Conservation (phyloP, 1,284 basidiomycete species). For the Erythrobasidium hasegawianum region DNA sequence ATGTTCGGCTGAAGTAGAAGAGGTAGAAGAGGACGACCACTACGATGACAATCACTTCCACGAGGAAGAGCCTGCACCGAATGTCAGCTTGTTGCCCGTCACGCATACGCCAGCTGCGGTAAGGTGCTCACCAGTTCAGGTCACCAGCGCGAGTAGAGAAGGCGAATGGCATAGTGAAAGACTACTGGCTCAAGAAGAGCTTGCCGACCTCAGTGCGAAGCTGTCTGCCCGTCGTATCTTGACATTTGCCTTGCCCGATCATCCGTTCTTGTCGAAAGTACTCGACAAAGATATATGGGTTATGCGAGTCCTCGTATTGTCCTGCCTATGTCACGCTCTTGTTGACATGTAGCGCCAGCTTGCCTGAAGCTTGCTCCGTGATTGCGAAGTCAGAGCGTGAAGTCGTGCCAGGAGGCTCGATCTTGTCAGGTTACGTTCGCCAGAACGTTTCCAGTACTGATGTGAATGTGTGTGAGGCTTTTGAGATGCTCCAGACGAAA, state of each 20-base stretch:
- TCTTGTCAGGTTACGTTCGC: conserved; percentile 7
- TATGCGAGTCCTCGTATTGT: no score
- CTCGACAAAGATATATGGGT: no score
- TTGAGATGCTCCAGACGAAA: conserved; percentile 4
- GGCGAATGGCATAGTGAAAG: conserved; percentile 10
- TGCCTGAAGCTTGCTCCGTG: no score
- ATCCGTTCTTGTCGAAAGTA: no score
- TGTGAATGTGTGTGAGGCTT: conserved; percentile 5
- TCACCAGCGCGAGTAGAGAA: conserved; percentile 20
- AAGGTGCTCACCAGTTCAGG: conserved; percentile 20
- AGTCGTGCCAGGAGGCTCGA: no score
- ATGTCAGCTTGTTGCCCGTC: no score
- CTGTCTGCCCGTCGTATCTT: conserved; percentile 5
- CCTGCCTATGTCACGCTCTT: no score
- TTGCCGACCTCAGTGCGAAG: background rate
- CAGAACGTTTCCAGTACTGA: conserved; percentile 2
- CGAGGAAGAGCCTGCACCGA: conserved; percentile 58
- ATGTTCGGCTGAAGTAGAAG: conserved; percentile 83
- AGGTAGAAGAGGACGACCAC: conserved; percentile 65
- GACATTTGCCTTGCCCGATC: conserved; percentile 9
- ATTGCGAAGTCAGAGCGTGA: no score
- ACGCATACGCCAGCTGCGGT: background rate
- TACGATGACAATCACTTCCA: conserved; percentile 67
- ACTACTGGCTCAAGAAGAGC: no score
- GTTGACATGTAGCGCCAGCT: no score